These are phyloP conservation scores for Asterochloris sp. DNA, from an alignment of 139 green algal genomes.

Conservation along the genomic window DNA sequence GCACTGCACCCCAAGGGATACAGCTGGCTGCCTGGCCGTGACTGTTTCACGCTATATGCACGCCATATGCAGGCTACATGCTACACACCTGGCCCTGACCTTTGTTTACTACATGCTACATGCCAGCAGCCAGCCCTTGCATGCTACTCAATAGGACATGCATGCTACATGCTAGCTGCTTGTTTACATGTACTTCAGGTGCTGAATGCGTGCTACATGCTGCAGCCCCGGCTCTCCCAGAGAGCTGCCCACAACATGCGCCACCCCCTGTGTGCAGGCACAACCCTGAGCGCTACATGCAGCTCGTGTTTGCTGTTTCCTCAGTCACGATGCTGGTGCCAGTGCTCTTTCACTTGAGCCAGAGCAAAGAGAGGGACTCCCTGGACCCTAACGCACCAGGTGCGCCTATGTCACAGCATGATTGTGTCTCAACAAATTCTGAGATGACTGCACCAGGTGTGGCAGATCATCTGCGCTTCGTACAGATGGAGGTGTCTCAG, in stretches of 20 bases:
- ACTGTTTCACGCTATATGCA: no score
- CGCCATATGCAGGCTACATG: no score
- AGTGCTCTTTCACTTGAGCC: slow-evolving; percentile 37
- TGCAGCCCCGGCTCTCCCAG: slow-evolving; percentile 12
- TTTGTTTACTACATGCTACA: no score
- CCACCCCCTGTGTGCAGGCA: slow-evolving; percentile 4
- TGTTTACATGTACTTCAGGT: no score
- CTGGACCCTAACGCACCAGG: slow-evolving; percentile 21
- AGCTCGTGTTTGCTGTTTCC: slow-evolving; percentile 66
- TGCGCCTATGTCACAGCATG: neutral
- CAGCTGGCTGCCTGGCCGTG: no score
- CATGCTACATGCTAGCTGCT: no score
- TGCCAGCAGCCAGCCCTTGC: no score
- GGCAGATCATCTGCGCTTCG: neutral
- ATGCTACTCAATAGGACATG: no score
- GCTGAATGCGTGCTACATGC: no score
- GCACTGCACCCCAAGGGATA: no score
- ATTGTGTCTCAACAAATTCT: neutral
- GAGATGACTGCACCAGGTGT: neutral
- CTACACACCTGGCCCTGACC: no score
- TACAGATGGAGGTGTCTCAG: neutral
- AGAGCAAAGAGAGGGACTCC: slow-evolving; percentile 1
- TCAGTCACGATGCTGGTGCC: slow-evolving; percentile 61
- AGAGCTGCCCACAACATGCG: neutral
- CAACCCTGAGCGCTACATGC: slow-evolving; percentile 82